A percentile compares a stretch with the other conserved stretches of the same genome.
phyloP scores from a whole-genome alignment of 306 rosid genomes.

The Quercus agrifolia region DNA sequence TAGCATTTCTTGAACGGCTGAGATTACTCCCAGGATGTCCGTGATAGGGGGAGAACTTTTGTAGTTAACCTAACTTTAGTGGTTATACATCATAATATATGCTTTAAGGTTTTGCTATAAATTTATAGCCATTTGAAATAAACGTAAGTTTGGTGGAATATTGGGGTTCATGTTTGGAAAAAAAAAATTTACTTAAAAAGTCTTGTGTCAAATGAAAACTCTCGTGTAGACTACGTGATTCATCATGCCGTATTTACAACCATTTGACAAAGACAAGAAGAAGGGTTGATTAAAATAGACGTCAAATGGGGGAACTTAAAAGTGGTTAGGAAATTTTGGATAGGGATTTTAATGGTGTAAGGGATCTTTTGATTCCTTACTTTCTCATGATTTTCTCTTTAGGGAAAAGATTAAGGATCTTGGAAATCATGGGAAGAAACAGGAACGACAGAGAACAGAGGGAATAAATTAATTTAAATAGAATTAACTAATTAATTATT shows the following conservation, averaged over 20 bases:
- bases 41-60: conserved; percentile 23
- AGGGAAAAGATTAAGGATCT: too few relatives aligned
- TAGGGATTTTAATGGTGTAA: neutral
- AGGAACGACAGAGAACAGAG: too few relatives aligned
- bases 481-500: too few relatives aligned
- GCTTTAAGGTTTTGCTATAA: neutral
- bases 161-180: neutral
- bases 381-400: too few relatives aligned
- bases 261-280: neutral
- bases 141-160: conserved; percentile 6
- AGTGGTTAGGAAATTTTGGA: neutral
- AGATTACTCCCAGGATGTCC: conserved; percentile 31
- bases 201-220: neutral
- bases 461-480: too few relatives aligned
- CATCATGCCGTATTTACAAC: neutral
- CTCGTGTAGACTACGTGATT: neutral
- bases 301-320: neutral
- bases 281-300: neutral
- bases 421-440: too few relatives aligned
- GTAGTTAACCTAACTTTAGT: conserved; percentile 13
- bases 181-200: neutral
- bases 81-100: conserved; percentile 22
- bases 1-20: conserved; percentile 32
- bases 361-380: too few relatives aligned
- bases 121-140: neutral